These are phyloP conservation scores for Chamaenerion angustifolium DNA, from an alignment of 345 rosid species.

Conservation along the genomic window DNA sequence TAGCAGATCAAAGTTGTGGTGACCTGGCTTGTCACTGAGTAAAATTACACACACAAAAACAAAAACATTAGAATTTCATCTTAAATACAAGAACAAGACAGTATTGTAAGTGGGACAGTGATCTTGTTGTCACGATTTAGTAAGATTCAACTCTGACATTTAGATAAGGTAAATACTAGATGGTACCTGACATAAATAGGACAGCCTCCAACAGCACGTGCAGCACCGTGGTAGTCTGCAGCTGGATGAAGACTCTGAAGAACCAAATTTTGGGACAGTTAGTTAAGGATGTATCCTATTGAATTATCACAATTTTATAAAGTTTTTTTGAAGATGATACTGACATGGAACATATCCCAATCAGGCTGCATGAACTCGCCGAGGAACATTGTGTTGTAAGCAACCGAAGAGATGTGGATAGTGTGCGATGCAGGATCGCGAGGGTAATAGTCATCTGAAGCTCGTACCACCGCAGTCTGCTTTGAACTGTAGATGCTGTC, in stretches of 20 bases:
- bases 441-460: constrained; percentile 91
- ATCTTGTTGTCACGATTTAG: too few species aligned
- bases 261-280: constrained; percentile 1
- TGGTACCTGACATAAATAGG: constrained; percentile 88
- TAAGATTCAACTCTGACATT: too few species aligned
- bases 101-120: too few species aligned
- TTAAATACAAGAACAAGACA: too few species aligned
- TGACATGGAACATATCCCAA: constrained; percentile 99
- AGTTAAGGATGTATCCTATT: too few species aligned
- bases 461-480: constrained; percentile 87
- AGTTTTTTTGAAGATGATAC: constrained; percentile 39
- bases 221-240: constrained; percentile 93
- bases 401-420: constrained; percentile 86
- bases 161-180: too few species aligned
- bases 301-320: not conserved
- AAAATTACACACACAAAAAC: too few species aligned
- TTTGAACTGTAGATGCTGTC: constrained; percentile 84
- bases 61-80: too few species aligned
- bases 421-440: constrained; percentile 96
- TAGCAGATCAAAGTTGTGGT: constrained; percentile 74
- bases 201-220: constrained; percentile 92
- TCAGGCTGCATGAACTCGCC: constrained; percentile 99
- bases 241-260: constrained; percentile 92
- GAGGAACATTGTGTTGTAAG: constrained; percentile 80
- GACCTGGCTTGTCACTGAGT: constrained; percentile 82